Percentiles rank a stretch among this genome's conserved stretches.
Evolutionary conservation across 75 land plant species (phyloP).

Genomic region (Cunninghamia lanceolata): DNA sequence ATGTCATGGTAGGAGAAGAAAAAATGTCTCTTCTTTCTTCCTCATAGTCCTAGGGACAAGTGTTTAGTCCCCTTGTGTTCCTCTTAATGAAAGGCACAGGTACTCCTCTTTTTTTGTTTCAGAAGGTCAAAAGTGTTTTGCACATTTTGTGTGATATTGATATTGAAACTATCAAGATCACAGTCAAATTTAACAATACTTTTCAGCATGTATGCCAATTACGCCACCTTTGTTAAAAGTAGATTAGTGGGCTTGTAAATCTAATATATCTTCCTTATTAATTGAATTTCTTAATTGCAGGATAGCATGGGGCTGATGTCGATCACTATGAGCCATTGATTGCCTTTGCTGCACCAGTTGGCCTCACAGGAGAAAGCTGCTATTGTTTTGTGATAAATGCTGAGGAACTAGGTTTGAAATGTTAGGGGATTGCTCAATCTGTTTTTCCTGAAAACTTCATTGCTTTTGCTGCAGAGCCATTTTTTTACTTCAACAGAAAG

Average conservation of each 20-base stretch:
- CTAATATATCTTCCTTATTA: neutral
- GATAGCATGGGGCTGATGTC: slow-evolving; percentile 91
- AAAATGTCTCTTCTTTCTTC: slow-evolving; percentile 85
- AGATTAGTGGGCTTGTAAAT: neutral
- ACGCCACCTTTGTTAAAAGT: neutral
- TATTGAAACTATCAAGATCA: neutral
- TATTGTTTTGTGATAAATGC: slow-evolving; percentile 32
- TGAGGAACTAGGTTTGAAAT: neutral
- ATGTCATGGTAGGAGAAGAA: slow-evolving; percentile 86
- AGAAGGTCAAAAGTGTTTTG: neutral
- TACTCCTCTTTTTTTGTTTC: slow-evolving; percentile 12
- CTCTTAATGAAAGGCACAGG: slow-evolving; percentile 94
- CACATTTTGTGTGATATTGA: neutral
- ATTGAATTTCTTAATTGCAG: slow-evolving; percentile 23
- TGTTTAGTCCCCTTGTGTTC: slow-evolving; percentile 65
- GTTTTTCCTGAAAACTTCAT: neutral
- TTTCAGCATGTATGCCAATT: neutral
- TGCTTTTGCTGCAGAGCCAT: neutral
- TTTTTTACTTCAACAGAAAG: too few relatives aligned
- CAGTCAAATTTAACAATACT: neutral
- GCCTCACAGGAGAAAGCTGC: slow-evolving; percentile 61
- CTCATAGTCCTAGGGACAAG: slow-evolving; percentile 69
- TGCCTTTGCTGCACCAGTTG: slow-evolving; percentile 38
- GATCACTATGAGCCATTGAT: slow-evolving; percentile 88
- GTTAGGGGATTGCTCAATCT: neutral